These are phyloP conservation scores for Magnusiomyces fungicola DNA, from an alignment of 1,139 yeast genomes.

Conservation along the genomic window DNA sequence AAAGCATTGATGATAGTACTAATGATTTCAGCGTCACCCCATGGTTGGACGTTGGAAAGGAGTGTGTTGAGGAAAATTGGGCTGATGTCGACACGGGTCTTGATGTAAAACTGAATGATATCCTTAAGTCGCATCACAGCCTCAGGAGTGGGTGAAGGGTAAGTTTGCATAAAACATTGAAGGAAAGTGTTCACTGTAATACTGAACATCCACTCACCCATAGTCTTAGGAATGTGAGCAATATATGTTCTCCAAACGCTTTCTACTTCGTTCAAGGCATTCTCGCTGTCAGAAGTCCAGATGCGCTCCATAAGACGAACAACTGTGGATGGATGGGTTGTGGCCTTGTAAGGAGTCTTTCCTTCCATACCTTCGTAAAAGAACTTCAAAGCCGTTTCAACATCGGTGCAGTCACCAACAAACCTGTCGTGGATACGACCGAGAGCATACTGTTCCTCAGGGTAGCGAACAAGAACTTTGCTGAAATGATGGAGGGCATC, in stretches of 20 bases:
- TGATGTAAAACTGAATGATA: slow-evolving; percentile 50
- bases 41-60: slow-evolving; percentile 56
- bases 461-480: slow-evolving; percentile 34
- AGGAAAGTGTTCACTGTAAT: slow-evolving; percentile 66
- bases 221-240: slow-evolving; percentile 51
- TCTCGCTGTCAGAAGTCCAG: slow-evolving; percentile 40
- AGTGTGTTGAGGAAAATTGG: slow-evolving; percentile 67
- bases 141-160: slow-evolving; percentile 47
- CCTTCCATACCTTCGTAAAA: slow-evolving; percentile 61
- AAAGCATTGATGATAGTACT: slow-evolving; percentile 59
- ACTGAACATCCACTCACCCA: slow-evolving; percentile 58
- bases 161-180: slow-evolving; percentile 55
- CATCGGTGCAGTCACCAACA: slow-evolving; percentile 73
- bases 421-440: slow-evolving; percentile 69
- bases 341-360: slow-evolving; percentile 65
- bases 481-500: slow-evolving; percentile 46
- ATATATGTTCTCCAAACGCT: slow-evolving; percentile 59
- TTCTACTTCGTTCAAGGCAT: slow-evolving; percentile 42
- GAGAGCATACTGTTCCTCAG: slow-evolving; percentile 38
- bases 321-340: slow-evolving; percentile 69
- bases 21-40: slow-evolving; percentile 62
- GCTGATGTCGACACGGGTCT: slow-evolving; percentile 56
- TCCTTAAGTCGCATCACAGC: slow-evolving; percentile 54
- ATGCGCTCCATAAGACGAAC: slow-evolving; percentile 59
- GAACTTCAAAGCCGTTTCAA: slow-evolving; percentile 62